Conservation (phyloP, 331 rosid genomes). For the Phaseolus coccineus region DNA sequence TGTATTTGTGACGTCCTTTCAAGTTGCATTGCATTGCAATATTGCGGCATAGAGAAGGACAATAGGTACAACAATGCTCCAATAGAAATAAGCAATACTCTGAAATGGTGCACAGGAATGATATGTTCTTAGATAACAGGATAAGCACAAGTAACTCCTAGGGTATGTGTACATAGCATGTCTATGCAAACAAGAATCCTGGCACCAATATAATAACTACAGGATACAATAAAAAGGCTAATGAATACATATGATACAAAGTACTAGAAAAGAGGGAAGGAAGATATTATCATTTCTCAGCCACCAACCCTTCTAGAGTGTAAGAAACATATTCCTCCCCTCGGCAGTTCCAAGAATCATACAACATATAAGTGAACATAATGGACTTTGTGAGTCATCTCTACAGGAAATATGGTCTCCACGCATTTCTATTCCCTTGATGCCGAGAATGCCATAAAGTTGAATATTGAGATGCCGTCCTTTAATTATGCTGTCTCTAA, state of each 20-base stretch:
- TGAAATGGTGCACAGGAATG: background rate
- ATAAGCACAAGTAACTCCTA: background rate
- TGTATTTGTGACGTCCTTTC: background rate
- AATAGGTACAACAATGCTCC: background rate
- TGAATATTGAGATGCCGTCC: slow-evolving; percentile 2
- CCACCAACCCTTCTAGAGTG: background rate
- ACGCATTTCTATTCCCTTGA: background rate
- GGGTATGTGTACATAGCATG: background rate
- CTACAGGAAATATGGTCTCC: background rate
- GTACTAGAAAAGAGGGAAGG: background rate
- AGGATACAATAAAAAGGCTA: background rate
- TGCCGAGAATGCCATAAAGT: background rate
- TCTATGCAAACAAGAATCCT: background rate
- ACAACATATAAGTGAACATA: background rate
- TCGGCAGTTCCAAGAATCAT: background rate
- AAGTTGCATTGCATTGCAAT: background rate
- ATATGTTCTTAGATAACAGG: background rate
- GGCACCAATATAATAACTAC: background rate
- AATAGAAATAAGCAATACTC: background rate
- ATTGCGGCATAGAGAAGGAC: background rate
- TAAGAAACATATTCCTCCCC: background rate
- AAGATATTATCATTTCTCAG: background rate
- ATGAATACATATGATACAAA: background rate
- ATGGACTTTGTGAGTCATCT: slow-evolving; percentile 1
- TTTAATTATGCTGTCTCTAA: slow-evolving; percentile 1